Base-by-base conservation (phyloP, 2,329 filamentous ascomycete genomes). In the Fusarium globosum region DNA sequence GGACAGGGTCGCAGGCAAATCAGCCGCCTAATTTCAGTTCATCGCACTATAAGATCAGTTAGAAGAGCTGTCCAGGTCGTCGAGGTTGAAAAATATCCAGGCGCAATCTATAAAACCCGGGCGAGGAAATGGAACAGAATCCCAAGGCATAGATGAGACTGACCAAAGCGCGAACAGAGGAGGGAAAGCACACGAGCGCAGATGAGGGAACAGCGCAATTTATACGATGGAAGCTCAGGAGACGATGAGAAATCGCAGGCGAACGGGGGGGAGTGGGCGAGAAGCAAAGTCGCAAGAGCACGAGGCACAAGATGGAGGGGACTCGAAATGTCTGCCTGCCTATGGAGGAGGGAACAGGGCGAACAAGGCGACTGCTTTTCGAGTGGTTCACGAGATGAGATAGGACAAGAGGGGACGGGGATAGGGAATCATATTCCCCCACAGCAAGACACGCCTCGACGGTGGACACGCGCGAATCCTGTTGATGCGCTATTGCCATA, bases 11-110 rank as follows among this genome's bases (percentile, higher is more conserved):
- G 78, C 80, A 80, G 78, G 75, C 74, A 75, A 67, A 71, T 69
- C 71, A 72, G 69, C 68, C 64, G 68, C 73, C 76, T 78, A 80
- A 71, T 49, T 79, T 79, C 79, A 82, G 77, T 81, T 81, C 80
- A 82, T 82, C 65, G 79, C 78, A 80, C 78, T 80, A 69, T 36
- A 52, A 41, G 28, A 48, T 68, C 60, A 69, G 59, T 70, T 72
- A 61, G 49, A 71, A 53, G 45, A 61, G 63, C 38, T 69, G 60
- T 69, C 63, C 55, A 39, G 61, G 55, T 23, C 35, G 46, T 59
- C 26, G 42, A 69, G 55, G 55, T 61, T 46, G 59, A 59, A 57
- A 45, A 53, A 51, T 42, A 41, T 30, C 46, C 57, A 26, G 58
- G 65, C 63, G 66, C 60, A 63, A 62, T 73, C 72, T 67, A 72